These are phyloP conservation scores for Emergomyces pasteurianus DNA, from an alignment of 2,329 filamentous ascomycete species.

Conservation along the genomic window DNA sequence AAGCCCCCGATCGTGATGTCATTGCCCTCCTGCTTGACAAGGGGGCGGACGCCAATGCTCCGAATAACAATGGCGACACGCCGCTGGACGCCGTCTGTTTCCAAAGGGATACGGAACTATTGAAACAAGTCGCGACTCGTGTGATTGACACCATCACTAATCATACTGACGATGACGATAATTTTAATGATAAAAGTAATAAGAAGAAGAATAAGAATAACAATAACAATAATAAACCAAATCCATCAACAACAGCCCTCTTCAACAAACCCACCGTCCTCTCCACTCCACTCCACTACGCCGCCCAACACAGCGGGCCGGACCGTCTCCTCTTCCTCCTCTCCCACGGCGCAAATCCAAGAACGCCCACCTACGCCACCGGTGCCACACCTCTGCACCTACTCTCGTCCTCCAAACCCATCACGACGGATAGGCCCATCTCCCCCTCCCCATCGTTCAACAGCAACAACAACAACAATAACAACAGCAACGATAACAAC, in stretches of 20 bases:
- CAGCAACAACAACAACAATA: not conserved
- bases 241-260: not conserved
- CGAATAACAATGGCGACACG: not conserved
- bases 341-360: not conserved
- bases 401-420: not conserved
- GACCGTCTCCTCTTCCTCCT: not conserved
- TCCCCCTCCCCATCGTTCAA: not conserved
- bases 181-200: not conserved
- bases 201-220: not conserved
- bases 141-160: not conserved
- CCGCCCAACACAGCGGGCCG: not conserved
- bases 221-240: not conserved
- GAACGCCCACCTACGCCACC: not conserved
- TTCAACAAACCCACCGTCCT: conserved; percentile 1
- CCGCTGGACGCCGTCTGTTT: not conserved
- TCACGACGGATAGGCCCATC: not conserved
- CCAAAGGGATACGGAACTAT: not conserved
- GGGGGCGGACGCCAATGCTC: not conserved
- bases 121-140: not conserved
- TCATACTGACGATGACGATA: not conserved
- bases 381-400: not conserved
- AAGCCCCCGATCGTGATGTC: not conserved
- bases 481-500: too few relatives aligned
- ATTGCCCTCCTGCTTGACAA: not conserved
- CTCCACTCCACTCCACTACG: conserved; percentile 1